Percentiles rank a stretch among this genome's conserved stretches.
Evolutionary conservation across 2,329 filamentous ascomycete species (phyloP).

Genomic region (Fusarium luffae): DNA sequence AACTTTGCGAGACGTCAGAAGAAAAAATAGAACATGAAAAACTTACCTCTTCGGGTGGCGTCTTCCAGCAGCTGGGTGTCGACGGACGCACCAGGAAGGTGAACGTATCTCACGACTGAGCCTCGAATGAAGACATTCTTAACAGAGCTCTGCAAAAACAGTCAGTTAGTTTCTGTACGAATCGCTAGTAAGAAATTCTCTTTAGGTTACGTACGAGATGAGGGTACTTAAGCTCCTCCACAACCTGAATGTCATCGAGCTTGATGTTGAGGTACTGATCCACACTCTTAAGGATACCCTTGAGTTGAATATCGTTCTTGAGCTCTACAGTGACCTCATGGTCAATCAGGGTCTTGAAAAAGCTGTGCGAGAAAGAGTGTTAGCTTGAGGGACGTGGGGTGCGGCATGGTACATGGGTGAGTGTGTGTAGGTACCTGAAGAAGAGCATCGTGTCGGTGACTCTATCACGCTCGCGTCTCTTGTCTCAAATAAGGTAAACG

Average conservation of each 20-base stretch:
- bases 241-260: slow-evolving; percentile 91
- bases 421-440: slow-evolving; percentile 53
- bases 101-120: slow-evolving; percentile 92
- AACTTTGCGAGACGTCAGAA: not conserved
- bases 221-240: slow-evolving; percentile 94
- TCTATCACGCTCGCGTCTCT: not conserved
- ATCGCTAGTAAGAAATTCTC: not conserved
- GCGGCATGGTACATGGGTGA: not conserved
- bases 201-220: slow-evolving; percentile 74
- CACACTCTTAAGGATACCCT: slow-evolving; percentile 94
- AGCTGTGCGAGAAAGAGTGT: slow-evolving; percentile 63
- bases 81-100: slow-evolving; percentile 83
- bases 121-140: slow-evolving; percentile 97
- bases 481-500: not conserved
- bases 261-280: slow-evolving; percentile 99
- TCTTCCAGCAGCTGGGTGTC: slow-evolving; percentile 90
- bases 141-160: slow-evolving; percentile 69
- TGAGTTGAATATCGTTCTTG: slow-evolving; percentile 98
- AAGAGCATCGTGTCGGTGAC: slow-evolving; percentile 55
- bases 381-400: not conserved
- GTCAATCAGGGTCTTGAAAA: slow-evolving; percentile 99
- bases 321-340: slow-evolving; percentile 97
- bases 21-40: not conserved
- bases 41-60: slow-evolving; percentile 83
- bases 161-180: not conserved